phyloP scores from a whole-genome alignment of 257 asterid species.

The Perilla frutescens region DNA sequence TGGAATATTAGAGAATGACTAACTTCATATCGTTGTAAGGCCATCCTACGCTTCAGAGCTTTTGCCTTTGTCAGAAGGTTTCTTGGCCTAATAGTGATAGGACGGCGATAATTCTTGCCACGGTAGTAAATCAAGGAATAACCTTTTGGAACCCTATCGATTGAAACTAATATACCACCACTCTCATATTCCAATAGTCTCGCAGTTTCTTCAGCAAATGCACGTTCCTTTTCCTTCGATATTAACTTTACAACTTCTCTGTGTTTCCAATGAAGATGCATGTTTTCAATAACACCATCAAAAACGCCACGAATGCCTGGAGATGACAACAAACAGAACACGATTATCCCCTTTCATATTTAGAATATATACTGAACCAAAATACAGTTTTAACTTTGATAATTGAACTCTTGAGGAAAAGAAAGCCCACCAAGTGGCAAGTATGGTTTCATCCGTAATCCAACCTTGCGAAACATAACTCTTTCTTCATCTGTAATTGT shows the following conservation, averaged over 20 bases:
- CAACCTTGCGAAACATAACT: constrained; percentile 84
- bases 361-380: constrained; percentile 4
- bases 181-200: constrained; percentile 96
- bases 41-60: constrained; percentile 96
- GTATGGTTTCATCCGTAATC: constrained; percentile 91
- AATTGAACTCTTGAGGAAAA: constrained; percentile 23
- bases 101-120: constrained; percentile 92
- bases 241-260: constrained; percentile 95
- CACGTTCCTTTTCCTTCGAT: constrained; percentile 81
- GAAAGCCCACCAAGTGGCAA: constrained; percentile 85
- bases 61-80: constrained; percentile 97
- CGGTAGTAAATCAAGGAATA: constrained; percentile 83
- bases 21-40: constrained; percentile 97
- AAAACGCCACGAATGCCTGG: constrained; percentile 96
- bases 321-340: constrained; percentile 35
- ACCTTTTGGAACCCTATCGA: constrained; percentile 92
- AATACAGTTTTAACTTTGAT: constrained; percentile 25
- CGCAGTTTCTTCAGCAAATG: constrained; percentile 93
- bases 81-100: constrained; percentile 87
- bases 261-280: constrained; percentile 99
- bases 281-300: constrained; percentile 98
- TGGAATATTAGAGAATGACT: constrained; percentile 37
- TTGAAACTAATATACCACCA: constrained; percentile 88
- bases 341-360: constrained; percentile 18
- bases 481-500: constrained; percentile 97